A percentile compares a stretch with the other conserved stretches of the same genome.
These are phyloP conservation scores for Albugo laibachii DNA, from an alignment of 352 stramenopile species.

Conservation along the genomic window DNA sequence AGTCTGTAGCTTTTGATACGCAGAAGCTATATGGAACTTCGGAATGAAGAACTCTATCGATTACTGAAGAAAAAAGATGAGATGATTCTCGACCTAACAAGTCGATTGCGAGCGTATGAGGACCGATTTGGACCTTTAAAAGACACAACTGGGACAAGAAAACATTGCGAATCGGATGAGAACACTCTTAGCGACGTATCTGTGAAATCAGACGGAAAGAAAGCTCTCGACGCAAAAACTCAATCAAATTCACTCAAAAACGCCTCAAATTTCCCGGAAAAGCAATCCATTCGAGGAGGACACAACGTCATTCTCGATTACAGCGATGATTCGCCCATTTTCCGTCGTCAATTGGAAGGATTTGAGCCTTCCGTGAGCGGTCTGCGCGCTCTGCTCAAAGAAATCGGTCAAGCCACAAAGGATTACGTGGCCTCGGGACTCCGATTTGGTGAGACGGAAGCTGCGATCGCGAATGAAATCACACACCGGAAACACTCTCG, in stretches of 20 bases:
- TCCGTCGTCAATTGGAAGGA: conserved; percentile 49
- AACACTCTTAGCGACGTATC: too few species aligned
- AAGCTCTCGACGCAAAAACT: too few species aligned
- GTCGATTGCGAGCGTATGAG: conserved; percentile 36
- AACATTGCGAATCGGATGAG: too few species aligned
- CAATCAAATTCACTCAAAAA: too few species aligned
- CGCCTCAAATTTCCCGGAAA: background rate
- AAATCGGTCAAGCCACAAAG: conserved; percentile 47
- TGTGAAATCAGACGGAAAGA: too few species aligned
- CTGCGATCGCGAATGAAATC: conserved; percentile 42
- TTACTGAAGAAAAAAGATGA: conserved; percentile 72
- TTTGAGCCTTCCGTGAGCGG: conserved; percentile 60
- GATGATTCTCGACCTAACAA: conserved; percentile 63
- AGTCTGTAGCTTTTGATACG: too few species aligned
- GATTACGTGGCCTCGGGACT: conserved; percentile 51
- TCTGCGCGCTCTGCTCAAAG: conserved; percentile 37
- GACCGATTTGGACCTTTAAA: conserved; percentile 23
- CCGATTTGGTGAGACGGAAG: conserved; percentile 49
- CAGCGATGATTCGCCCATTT: conserved; percentile 76
- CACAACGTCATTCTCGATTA: conserved; percentile 75
- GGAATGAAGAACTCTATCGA: conserved; percentile 45
- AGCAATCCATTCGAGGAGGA: conserved; percentile 5
- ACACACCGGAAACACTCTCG: conserved; percentile 56
- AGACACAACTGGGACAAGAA: too few species aligned
- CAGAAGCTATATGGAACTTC: conserved; percentile 18